Evolutionary conservation across 1,284 basidiomycete species (phyloP), one percentile per base, ranked within the genome.

Genomic region (Earliella scabrosa): DNA sequence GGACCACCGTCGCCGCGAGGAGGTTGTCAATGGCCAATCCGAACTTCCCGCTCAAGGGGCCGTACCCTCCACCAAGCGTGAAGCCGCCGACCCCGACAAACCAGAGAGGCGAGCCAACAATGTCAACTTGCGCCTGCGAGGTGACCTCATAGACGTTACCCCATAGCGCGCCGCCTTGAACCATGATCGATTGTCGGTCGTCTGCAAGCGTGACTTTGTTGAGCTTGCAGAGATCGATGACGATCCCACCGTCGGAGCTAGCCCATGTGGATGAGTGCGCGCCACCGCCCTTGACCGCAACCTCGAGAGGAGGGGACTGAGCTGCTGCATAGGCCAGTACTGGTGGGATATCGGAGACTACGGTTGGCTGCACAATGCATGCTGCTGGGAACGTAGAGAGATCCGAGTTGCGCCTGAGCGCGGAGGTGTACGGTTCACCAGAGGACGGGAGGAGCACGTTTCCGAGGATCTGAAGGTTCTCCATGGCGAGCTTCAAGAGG

Each of bases 11-110:
- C 0, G 70, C 77, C 54, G 55, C 40, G 14, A 68, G 47, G 26
- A 80, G 54, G 57, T 78, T 75, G 52, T 81, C 79, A 50, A 77
- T 63, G 2, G 71, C 69, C 16, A 76, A 68, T 0, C 78, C 78
- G 61, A 74, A 68, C 21, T 69, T 56, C 1, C 73, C 67, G 6
- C 69, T 68, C 7, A 77, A 67, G 54, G 63, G 71, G 0, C 77
- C 76, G 35, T 72, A 75, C 3, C 77, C 78, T 2, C 78, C 78
- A 2, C 77, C 77, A 1, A 76, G 59, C 1, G 69, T 68, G 20
- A 73, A 69, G 2, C 73, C 72, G 20, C 65, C 66, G 26, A 64
- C 65, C 16, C 62, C 63, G 45, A 66, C 64, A 47, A 65, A 66
- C 59, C 58, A 64, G 18, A 65, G 45, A 4, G 59, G 59, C 23